Evolutionary conservation across 176 grass and related monocot genomes (phyloP).

Genomic region (Themeda triandra): DNA sequence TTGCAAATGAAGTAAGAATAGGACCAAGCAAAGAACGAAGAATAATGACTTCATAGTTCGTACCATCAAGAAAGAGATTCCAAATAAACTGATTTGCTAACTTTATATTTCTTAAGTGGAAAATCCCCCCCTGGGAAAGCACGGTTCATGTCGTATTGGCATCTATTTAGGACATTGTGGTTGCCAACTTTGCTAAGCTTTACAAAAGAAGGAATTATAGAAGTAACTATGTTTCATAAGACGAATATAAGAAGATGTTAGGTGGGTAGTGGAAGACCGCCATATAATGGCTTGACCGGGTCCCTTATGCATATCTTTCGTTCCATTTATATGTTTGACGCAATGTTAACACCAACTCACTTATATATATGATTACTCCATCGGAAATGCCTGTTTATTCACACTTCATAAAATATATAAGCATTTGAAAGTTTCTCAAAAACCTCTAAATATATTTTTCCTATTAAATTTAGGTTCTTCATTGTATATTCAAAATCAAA

Average conservation of each 20-base stretch:
- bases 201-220: slow-evolving; percentile 22
- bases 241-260: slow-evolving; percentile 12
- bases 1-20: too few relatives aligned
- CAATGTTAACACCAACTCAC: neutral
- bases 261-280: neutral
- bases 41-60: neutral
- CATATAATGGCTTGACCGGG: neutral
- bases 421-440: neutral
- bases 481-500: neutral
- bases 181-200: slow-evolving; percentile 29
- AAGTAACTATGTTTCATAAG: slow-evolving; percentile 17
- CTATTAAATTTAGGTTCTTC: neutral
- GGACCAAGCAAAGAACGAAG: neutral
- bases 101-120: neutral
- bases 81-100: neutral
- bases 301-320: neutral
- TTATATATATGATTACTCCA: neutral
- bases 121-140: neutral
- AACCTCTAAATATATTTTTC: neutral
- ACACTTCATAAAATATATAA: neutral
- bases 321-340: slow-evolving; percentile 11
- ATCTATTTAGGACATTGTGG: slow-evolving; percentile 32
- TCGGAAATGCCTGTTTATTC: neutral
- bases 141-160: slow-evolving; percentile 10
- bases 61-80: neutral